Base-by-base conservation (phyloP, 306 rosid species). In the Quercus wislizeni region DNA sequence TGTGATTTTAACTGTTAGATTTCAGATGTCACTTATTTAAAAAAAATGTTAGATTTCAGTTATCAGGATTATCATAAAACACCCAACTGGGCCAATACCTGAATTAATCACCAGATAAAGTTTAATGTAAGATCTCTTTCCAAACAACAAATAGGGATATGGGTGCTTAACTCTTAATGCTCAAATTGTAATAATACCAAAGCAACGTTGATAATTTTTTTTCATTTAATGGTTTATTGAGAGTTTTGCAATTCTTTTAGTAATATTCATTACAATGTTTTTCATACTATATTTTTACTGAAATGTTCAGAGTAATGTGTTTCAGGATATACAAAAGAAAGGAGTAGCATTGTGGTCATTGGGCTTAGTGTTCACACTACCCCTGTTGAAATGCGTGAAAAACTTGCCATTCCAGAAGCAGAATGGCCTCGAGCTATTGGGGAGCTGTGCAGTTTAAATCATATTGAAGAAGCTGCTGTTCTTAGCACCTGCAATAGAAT, bases 341-440 rank as follows among this genome's bases (percentile, higher is more conserved):
- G 91, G 84, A 96, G 96, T 86, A 89, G 99, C 87, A 89, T 93
- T 73, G 92, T 96, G 59, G 99, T 91, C 38, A 93, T 96, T 41
- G 99, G 99, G 78, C 98, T 96, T 59, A 96, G 99, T 83, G 92
- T 96, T 84, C 99, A 95, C 81, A 91, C 96, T 13, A 80, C 98
- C 63, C 99, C 99, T 9, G 97, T 96, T 71, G 99, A 96, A 79
- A 93, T 96, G 98, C 92, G 99, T 71, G 99, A 96, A 87, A 95
- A 96, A 75, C 97, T 96, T 68, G 97, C 98, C 77, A 87, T 96
- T 79, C 99, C 97, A 0, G 99, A 96, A 84, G 99, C 99, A 79
- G 99, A 96, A 83, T 96, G 98, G 96, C 98, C 99, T 81, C 93
- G 97, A 78, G 99, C 99, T 72, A 93, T 96, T 23, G 92, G 84